Percentiles rank a stretch among this genome's conserved stretches.
Evolutionary conservation across 1,139 yeast genomes (phyloP).

Genomic region (Yamadazyma pseudoaaseri): DNA sequence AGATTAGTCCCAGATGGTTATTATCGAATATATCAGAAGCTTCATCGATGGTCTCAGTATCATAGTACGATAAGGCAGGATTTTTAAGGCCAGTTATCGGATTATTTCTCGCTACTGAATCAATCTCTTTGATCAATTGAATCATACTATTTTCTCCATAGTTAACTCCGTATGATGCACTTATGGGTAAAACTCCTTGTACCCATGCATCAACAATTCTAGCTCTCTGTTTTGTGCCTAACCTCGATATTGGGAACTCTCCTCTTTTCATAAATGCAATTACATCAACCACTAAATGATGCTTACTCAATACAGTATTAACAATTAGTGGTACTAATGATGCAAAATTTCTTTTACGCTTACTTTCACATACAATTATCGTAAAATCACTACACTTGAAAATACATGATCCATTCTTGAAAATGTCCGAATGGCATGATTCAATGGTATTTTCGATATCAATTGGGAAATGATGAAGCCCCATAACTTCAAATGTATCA

Average conservation of each 20-base stretch:
- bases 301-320: constrained; percentile 74
- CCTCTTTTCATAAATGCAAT: constrained; percentile 75
- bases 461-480: constrained; percentile 84
- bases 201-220: constrained; percentile 60
- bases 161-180: constrained; percentile 51
- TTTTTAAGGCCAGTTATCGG: constrained; percentile 45
- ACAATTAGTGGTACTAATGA: constrained; percentile 82
- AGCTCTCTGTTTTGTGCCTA: constrained; percentile 77
- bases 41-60: constrained; percentile 24
- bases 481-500: constrained; percentile 88
- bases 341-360: constrained; percentile 52
- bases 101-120: constrained; percentile 38
- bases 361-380: constrained; percentile 74
- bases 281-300: constrained; percentile 81
- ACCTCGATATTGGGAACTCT: constrained; percentile 64
- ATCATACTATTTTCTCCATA: constrained; percentile 67
- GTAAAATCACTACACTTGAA: constrained; percentile 84
- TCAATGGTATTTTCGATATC: constrained; percentile 82
- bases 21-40: constrained; percentile 31
- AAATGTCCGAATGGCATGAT: constrained; percentile 58
- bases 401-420: constrained; percentile 61
- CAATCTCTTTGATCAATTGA: constrained; percentile 51
- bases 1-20: constrained; percentile 26
- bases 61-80: constrained; percentile 46
- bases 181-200: constrained; percentile 45